Evolutionary conservation across 805 yeast species (phyloP), one percentile per base, ranked within the genome.

Genomic region (Cyberlindnera euphorbiae): DNA sequence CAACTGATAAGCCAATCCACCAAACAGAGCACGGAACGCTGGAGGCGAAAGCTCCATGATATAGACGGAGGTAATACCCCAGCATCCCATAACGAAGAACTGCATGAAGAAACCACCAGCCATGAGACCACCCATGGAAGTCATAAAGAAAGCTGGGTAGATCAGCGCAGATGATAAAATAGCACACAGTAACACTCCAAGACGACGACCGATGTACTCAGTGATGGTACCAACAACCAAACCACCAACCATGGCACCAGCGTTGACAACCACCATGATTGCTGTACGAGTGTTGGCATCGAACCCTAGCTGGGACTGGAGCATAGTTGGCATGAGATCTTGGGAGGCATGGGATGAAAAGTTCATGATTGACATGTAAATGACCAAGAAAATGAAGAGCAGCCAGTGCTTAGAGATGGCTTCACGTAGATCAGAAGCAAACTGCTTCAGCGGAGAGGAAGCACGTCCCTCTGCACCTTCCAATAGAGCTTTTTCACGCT

Each of bases 281-380:
- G 77, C 79, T 0, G 87, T 79, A 22, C 69, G 58, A 14, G 66
- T 61, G 52, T 81, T 61, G 4, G 53, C 45, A 17, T 69, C 52
- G 44, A 69, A 67, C 9, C 55, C 63, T 21, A 74, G 63, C 54
- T 81, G 86, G 16, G 64, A 66, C 17, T 66, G 63, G 33, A 82
- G 61, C 61, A 77, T 63, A 1, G 85, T 77, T 26, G 87, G 85
- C 57, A 71, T 78, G 52, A 82, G 61, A 56, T 82, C 90, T 59
- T 82, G 88, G 6, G 86, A 75, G 1, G 85, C 86, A 48, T 82
- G 90, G 8, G 84, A 72, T 62, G 73, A 70, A 62, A 79, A 82
- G 59, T 80, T 81, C 66, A 79, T 75, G 14, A 81, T 83, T 14
- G 82, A 69, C 79, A 80, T 72, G 54, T 79, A 60, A 10, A 81